These are phyloP conservation scores for Podaxis sp. DNA, from an alignment of 768 basidiomycete species.

Conservation along the genomic window DNA sequence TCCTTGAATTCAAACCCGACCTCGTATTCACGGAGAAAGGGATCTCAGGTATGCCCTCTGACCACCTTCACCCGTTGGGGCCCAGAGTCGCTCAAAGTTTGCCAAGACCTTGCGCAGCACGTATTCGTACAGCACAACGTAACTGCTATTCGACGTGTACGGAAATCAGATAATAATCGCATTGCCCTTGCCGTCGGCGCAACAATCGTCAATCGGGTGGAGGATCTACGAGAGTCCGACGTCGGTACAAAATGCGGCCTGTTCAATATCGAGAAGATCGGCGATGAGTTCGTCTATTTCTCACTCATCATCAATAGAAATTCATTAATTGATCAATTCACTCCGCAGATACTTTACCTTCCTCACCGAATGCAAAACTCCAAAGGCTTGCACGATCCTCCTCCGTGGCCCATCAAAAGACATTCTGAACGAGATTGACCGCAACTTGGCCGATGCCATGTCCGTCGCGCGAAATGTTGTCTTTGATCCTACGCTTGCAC, in stretches of 20 bases:
- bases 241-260: constrained; percentile 92
- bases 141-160: constrained; percentile 93
- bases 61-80: neutral
- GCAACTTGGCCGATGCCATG: constrained; percentile 98
- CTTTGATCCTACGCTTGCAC: constrained; percentile 92
- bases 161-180: constrained; percentile 98
- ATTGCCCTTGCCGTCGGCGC: constrained; percentile 94
- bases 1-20: constrained; percentile 94
- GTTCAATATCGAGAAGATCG: constrained; percentile 97
- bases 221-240: constrained; percentile 90
- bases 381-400: constrained; percentile 97
- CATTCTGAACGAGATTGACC: constrained; percentile 96
- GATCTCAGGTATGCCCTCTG: constrained; percentile 70
- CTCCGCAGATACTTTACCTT: constrained; percentile 87
- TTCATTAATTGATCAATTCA: neutral
- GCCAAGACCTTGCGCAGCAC: constrained; percentile 87
- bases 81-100: neutral
- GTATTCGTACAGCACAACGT: constrained; percentile 85
- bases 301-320: constrained; percentile 11
- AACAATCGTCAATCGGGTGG: constrained; percentile 95
- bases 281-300: constrained; percentile 72
- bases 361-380: constrained; percentile 85
- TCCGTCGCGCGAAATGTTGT: constrained; percentile 95
- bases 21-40: constrained; percentile 98
- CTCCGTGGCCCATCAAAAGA: constrained; percentile 98